A percentile compares a stretch with the other conserved stretches of the same genome.
Evolutionary conservation across 129 eudicot species (phyloP).

Genomic region (Calendula officinalis): DNA sequence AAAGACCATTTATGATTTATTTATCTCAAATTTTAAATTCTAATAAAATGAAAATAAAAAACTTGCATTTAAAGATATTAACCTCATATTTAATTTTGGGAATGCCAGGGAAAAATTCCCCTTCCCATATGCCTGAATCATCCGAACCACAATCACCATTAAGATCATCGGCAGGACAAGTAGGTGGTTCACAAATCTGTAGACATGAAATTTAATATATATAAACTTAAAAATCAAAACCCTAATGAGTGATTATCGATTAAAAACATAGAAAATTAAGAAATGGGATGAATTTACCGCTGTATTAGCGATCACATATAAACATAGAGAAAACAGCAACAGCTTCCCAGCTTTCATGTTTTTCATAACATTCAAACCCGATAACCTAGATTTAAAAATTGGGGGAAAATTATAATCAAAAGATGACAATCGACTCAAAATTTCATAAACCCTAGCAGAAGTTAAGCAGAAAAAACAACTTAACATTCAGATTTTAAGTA

Average conservation of each 20-base stretch:
- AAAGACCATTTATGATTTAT: not conserved
- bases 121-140: constrained; percentile 65
- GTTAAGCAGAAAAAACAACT: constrained; percentile 4
- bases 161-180: constrained; percentile 84
- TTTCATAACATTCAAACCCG: constrained; percentile 32
- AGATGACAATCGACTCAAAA: constrained; percentile 9
- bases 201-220: constrained; percentile 3
- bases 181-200: constrained; percentile 62
- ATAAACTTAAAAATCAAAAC: not conserved
- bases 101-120: constrained; percentile 89
- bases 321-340: constrained; percentile 43
- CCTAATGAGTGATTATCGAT: not conserved
- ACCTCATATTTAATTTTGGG: constrained; percentile 98
- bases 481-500: not conserved
- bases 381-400: constrained; percentile 13
- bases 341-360: constrained; percentile 44
- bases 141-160: constrained; percentile 44
- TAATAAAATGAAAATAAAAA: not conserved
- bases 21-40: constrained; percentile 7
- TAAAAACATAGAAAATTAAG: not conserved
- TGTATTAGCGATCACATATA: constrained; percentile 31
- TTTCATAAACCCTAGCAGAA: not conserved
- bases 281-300: constrained; percentile 46
- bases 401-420: not conserved
- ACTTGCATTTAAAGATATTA: not conserved